Evolutionary conservation across 768 basidiomycete genomes (phyloP), one percentile per base, ranked within the genome.

Genomic region (Serendipita sp.): DNA sequence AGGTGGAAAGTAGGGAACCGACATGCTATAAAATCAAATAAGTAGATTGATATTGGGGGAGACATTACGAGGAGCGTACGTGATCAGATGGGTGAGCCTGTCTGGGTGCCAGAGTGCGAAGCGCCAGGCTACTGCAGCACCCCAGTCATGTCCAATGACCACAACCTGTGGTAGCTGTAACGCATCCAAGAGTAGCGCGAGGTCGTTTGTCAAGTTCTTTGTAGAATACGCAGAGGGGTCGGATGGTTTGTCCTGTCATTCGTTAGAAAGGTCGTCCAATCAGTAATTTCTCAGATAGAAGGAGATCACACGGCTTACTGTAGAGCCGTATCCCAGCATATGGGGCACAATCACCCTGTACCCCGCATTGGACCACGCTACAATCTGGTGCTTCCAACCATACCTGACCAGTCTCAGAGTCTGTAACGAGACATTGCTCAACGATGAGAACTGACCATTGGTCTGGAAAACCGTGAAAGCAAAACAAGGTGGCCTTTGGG

Each of bases 121-220:
- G 28, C 88, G 77, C 47, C 78, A 79, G 1, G 79, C 86, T 11
- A 76, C 80, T 66, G 76, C 81, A 2, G 86, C 75, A 3, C 89
- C 89, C 89, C 89, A 91, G 69, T 91, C 89, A 69, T 91, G 89
- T 0, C 87, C 89, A 65, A 89, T 77, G 65, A 89, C 74, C 69
- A 88, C 85, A 41, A 82, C 83, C 70, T 78, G 78, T 44, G 71
- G 67, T 3, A 86, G 72, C 11, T 70, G 78, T 30, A 88, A 71
- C 18, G 78, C 66, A 66, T 88, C 85, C 35, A 90, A 74, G 28
- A 89, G 74, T 2, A 85, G 85, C 15, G 78, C 80, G 32, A 89
- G 76, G 70, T 90, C 88, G 47, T 77, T 76, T 63, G 79, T 80
- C 1, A 86, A 76, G 44, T 74, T 78, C 71, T 83, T 83, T 2